phyloP scores from a whole-genome alignment of 208 protist genomes.

The Trypanosoma rangeli region DNA sequence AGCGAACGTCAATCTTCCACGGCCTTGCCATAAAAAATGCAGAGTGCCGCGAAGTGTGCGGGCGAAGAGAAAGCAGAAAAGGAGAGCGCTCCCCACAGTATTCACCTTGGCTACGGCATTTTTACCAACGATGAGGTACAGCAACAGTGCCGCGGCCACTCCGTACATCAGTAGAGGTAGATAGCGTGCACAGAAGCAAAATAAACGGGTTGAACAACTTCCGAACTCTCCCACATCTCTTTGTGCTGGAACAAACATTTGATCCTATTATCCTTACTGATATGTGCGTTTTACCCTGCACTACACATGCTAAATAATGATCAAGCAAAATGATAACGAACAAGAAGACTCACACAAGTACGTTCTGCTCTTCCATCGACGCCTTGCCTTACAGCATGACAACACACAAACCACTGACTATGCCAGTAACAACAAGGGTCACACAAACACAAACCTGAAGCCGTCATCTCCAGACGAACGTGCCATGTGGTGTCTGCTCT shows the following conservation, averaged over 20 bases:
- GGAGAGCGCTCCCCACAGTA: neutral
- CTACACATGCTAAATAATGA: neutral
- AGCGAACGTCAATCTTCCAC: constrained; percentile 29
- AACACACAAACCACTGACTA: neutral
- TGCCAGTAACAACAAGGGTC: neutral
- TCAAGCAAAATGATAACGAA: constrained; percentile 1
- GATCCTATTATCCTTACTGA: neutral
- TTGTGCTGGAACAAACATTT: constrained; percentile 11
- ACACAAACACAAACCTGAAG: constrained; percentile 2
- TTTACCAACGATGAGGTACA: constrained; percentile 14
- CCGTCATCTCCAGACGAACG: constrained; percentile 67
- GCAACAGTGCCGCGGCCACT: constrained; percentile 6
- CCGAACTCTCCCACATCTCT: constrained; percentile 27
- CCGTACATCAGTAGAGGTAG: constrained; percentile 7
- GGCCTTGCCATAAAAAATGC: constrained; percentile 29
- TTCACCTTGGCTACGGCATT: constrained; percentile 10
- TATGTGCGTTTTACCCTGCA: neutral
- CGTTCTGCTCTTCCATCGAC: neutral
- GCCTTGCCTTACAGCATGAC: neutral
- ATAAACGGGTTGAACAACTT: constrained; percentile 14
- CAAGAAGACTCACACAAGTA: constrained; percentile 1
- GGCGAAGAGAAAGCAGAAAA: constrained; percentile 16
- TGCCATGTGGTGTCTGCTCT: constrained; percentile 49
- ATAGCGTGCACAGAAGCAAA: constrained; percentile 7
- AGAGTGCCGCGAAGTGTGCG: constrained; percentile 17